Conservation (phyloP, 140 eudicot genomes). For the Cichorium intybus region DNA sequence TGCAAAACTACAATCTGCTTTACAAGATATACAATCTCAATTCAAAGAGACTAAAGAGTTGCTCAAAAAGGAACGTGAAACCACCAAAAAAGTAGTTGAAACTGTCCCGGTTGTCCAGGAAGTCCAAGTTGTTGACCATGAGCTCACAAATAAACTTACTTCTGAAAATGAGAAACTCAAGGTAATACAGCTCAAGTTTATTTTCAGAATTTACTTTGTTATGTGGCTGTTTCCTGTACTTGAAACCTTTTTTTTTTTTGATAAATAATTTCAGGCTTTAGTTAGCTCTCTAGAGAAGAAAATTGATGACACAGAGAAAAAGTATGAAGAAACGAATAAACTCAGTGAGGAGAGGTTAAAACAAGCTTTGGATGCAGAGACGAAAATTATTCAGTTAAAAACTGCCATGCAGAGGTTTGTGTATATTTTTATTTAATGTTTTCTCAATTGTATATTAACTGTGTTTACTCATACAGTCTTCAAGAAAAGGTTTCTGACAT, state of each 20-base stretch:
- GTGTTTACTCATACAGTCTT: constrained; percentile 50
- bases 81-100: constrained; percentile 63
- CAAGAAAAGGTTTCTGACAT: constrained; percentile 82
- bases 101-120: constrained; percentile 71
- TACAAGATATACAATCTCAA: constrained; percentile 74
- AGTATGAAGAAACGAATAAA: constrained; percentile 79
- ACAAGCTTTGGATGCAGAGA: constrained; percentile 95
- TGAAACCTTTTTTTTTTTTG: not conserved
- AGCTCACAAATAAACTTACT: constrained; percentile 58
- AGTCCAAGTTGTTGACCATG: constrained; percentile 80
- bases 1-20: constrained; percentile 77
- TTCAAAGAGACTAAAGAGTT: constrained; percentile 73
- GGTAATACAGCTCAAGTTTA: constrained; percentile 40
- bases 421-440: not conserved
- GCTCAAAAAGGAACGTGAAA: constrained; percentile 74
- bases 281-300: constrained; percentile 82
- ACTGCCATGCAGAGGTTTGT: constrained; percentile 81
- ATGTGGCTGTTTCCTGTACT: constrained; percentile 1
- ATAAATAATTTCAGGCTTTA: constrained; percentile 48
- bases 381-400: constrained; percentile 73
- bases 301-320: constrained; percentile 89
- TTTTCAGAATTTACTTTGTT: not conserved
- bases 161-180: constrained; percentile 88
- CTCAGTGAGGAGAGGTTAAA: constrained; percentile 89
- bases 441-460: not conserved